A percentile compares a stretch with the other conserved stretches of the same genome.
Evolutionary conservation across 2,329 filamentous ascomycete genomes (phyloP).

Genomic region (Xylariaceae sp.): DNA sequence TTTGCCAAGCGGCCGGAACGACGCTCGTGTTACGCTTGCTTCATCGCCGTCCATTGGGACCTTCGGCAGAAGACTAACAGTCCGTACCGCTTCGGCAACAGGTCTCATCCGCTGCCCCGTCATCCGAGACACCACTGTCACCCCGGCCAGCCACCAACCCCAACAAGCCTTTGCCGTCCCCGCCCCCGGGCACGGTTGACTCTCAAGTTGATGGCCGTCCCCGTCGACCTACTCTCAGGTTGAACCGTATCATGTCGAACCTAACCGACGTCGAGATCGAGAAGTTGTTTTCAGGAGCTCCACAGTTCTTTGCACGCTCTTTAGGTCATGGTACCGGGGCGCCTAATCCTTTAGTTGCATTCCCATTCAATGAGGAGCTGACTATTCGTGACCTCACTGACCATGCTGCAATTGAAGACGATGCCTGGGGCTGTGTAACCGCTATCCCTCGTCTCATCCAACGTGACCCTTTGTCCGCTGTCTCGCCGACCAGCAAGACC

Average conservation of each 20-base stretch:
- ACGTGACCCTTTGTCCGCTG: constrained; percentile 41
- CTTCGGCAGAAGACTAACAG: neutral
- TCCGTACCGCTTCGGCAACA: constrained; percentile 18
- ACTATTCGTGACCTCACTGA: constrained; percentile 62
- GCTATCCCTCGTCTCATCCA: constrained; percentile 60
- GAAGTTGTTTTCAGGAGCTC: constrained; percentile 71
- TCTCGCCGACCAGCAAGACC: constrained; percentile 40
- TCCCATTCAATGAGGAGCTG: constrained; percentile 62
- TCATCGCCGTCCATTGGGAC: neutral
- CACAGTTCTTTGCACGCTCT: constrained; percentile 63
- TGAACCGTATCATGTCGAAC: constrained; percentile 57
- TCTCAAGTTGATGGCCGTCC: constrained; percentile 34
- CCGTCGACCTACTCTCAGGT: constrained; percentile 44
- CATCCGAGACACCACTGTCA: constrained; percentile 23
- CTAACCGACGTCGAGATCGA: constrained; percentile 59
- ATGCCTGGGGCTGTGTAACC: constrained; percentile 59
- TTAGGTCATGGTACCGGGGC: constrained; percentile 57
- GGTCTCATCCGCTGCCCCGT: constrained; percentile 20
- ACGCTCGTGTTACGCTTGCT: neutral
- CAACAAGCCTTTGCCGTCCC: constrained; percentile 56
- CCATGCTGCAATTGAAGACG: constrained; percentile 59
- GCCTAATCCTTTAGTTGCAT: constrained; percentile 60
- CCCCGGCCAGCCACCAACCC: constrained; percentile 40
- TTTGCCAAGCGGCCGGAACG: neutral
- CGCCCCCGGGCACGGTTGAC: constrained; percentile 41